Base-by-base conservation (phyloP, 1,139 yeast genomes). In the Yamadazyma pseudoaaseri region DNA sequence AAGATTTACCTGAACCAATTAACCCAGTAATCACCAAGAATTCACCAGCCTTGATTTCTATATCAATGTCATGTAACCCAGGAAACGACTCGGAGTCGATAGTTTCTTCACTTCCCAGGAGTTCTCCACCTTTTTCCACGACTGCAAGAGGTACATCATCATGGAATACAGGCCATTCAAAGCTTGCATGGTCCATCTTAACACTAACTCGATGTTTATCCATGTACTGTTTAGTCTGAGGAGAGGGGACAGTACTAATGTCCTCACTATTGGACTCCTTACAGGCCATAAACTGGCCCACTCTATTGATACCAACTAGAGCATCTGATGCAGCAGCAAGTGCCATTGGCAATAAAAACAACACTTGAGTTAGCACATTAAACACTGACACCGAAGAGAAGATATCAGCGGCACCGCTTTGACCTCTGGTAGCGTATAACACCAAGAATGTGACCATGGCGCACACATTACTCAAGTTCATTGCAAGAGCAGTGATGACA, bases 331-430 rank as follows among this genome's bases (percentile, higher is more conserved):
- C 82, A 37, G 79, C 62, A 16, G 87, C 81, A 36, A 82, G 60
- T 44, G 86, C 82, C 64, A 86, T 65, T 14, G 96, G 96, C 31
- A 86, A 62, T 49, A 86, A 62, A 51, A 86, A 68, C 11, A 73
- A 65, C 35, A 65, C 71, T 37, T 62, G 67, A 4, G 79, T 53
- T 48, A 75, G 64, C 20, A 79, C 73, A 49, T 80, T 80, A 64
- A 87, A 89, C 35, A 86, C 68, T 0, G 94, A 73, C 35, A 90
- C 64, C 9, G 96, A 82, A 1, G 96, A 76, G 52, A 89, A 89
- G n/a, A 87, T 77, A 21, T 73, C 62, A 5, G 89, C 90, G 1
- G 95, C 81, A 39, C 70, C 67, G 41, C 76, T 69, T 6, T 16
- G 30, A n/a, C 52, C 49, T 30, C 52, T 46, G 4, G 79, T 60